phyloP scores from a whole-genome alignment of 805 yeast species.

The Starmerella apicola region DNA sequence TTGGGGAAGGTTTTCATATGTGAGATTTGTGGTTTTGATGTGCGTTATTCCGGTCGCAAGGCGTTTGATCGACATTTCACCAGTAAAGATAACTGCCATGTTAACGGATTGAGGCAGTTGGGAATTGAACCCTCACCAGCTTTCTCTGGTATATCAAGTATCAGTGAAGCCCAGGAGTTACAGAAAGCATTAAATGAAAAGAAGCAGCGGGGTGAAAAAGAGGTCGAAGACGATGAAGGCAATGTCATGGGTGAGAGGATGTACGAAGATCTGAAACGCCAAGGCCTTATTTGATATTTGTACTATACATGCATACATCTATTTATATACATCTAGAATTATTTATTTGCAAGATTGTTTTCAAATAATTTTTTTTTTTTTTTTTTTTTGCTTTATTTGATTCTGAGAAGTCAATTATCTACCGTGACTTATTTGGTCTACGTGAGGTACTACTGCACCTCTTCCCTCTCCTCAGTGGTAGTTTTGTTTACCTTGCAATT shows the following conservation, averaged over 20 bases:
- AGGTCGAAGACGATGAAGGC: constrained; percentile 87
- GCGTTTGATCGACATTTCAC: constrained; percentile 63
- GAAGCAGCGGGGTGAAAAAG: constrained; percentile 50
- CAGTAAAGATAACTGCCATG: constrained; percentile 45
- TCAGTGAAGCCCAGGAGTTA: constrained; percentile 53
- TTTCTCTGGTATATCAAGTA: constrained; percentile 53
- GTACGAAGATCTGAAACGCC: constrained; percentile 73
- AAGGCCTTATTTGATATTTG: constrained; percentile 58
- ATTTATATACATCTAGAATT: too few relatives aligned
- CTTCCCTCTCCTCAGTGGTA: too few relatives aligned
- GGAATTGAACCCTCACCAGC: constrained; percentile 47
- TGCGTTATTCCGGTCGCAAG: constrained; percentile 57
- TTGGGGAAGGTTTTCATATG: constrained; percentile 59
- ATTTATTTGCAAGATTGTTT: too few relatives aligned
- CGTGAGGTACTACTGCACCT: too few relatives aligned
- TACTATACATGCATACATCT: too few relatives aligned
- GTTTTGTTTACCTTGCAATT: too few relatives aligned
- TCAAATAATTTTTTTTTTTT: too few relatives aligned
- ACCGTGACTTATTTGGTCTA: too few relatives aligned
- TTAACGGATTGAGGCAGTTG: constrained; percentile 57
- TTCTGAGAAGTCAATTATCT: too few relatives aligned
- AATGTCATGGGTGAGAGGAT: constrained; percentile 80
- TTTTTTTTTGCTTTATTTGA: too few relatives aligned
- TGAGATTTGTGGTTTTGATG: constrained; percentile 70
- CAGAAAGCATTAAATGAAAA: constrained; percentile 39